Evolutionary conservation across 2,329 filamentous ascomycete species (phyloP).

Genomic region (Hymenoscyphus fructigenus): DNA sequence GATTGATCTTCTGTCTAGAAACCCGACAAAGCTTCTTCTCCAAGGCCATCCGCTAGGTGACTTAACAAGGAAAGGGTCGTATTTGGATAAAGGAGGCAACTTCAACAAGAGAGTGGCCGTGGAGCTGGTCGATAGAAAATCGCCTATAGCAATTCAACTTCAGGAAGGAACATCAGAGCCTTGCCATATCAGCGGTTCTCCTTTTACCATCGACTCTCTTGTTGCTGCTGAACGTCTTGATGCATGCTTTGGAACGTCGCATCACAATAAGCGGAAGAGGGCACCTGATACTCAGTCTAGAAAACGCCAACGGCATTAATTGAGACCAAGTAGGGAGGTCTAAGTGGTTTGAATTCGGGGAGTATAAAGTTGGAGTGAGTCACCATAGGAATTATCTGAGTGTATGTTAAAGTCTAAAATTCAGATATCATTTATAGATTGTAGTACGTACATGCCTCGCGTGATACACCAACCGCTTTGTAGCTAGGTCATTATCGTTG

Average conservation of each 20-base stretch:
- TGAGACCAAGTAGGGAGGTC: too few relatives aligned
- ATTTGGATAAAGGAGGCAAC: constrained; percentile 22
- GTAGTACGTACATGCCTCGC: too few relatives aligned
- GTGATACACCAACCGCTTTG: too few relatives aligned
- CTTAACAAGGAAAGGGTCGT: constrained; percentile 24
- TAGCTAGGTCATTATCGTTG: too few relatives aligned
- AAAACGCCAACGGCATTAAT: constrained; percentile 15
- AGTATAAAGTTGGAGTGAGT: too few relatives aligned
- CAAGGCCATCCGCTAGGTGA: constrained; percentile 20
- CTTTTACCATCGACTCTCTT: constrained; percentile 22
- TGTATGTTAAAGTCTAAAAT: too few relatives aligned
- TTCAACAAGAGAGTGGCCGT: constrained; percentile 29
- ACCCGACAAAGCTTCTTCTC: constrained; percentile 27
- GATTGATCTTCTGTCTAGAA: constrained; percentile 19
- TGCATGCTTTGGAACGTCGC: constrained; percentile 16
- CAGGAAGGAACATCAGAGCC: constrained; percentile 17
- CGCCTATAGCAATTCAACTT: constrained; percentile 20
- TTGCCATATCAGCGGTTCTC: constrained; percentile 23
- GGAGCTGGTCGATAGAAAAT: constrained; percentile 19
- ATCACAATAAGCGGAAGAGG: constrained; percentile 20
- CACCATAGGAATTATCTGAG: too few relatives aligned
- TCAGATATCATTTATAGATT: too few relatives aligned
- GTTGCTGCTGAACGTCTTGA: constrained; percentile 14
- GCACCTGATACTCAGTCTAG: constrained; percentile 13
- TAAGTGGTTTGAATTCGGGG: too few relatives aligned